These are phyloP conservation scores for Rhizopus stolonifer DNA, from an alignment of 371 early-diverging fungal genomes.

Conservation along the genomic window DNA sequence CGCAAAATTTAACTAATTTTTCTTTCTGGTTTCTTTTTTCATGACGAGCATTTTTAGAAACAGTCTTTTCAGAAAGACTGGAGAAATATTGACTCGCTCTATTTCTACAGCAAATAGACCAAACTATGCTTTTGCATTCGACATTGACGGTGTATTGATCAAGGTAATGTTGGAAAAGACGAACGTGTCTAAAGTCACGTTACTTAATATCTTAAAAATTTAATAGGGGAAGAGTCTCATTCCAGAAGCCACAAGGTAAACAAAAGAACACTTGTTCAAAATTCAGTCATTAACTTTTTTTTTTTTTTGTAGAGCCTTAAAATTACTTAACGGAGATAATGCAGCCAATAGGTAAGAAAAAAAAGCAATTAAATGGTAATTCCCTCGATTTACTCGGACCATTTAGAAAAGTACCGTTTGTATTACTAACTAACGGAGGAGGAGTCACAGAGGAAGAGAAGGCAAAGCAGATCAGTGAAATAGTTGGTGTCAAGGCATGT, in stretches of 20 bases:
- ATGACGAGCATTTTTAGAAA: not conserved
- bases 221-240: constrained; percentile 38
- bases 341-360: constrained; percentile 35
- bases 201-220: no score
- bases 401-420: constrained; percentile 65
- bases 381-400: not conserved
- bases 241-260: constrained; percentile 39
- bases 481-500: constrained; percentile 60
- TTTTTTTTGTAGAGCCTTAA: constrained; percentile 45
- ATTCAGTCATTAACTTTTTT: not conserved
- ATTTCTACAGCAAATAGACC: constrained; percentile 22
- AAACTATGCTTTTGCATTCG: constrained; percentile 70
- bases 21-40: not conserved
- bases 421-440: constrained; percentile 88
- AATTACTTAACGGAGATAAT: constrained; percentile 61
- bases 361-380: not conserved
- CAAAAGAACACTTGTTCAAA: not conserved
- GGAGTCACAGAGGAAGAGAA: constrained; percentile 77
- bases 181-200: not conserved
- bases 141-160: constrained; percentile 81
- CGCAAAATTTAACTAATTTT: no score
- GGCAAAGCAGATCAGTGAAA: constrained; percentile 65
- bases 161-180: constrained; percentile 41
- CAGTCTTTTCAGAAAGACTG: not conserved
- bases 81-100: not conserved